Percentiles rank a stretch among this genome's conserved stretches.
These are phyloP conservation scores for Senna tora DNA, from an alignment of 306 rosid genomes.

Conservation along the genomic window DNA sequence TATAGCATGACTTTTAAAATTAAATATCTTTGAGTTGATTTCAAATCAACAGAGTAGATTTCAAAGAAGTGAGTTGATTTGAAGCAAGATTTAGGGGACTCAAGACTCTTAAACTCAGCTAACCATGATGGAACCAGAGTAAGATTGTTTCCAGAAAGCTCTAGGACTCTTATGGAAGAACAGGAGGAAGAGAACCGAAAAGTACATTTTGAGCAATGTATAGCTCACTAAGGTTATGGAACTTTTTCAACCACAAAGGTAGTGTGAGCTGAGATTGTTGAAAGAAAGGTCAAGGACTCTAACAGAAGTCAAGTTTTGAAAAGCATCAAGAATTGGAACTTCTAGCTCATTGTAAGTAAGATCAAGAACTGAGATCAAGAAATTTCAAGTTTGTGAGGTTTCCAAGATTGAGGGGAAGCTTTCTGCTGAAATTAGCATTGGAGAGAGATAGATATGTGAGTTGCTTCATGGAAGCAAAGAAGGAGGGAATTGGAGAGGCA, in stretches of 20 bases:
- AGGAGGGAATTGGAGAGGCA: background rate
- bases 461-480: background rate
- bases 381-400: constrained; percentile 24
- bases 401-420: constrained; percentile 18
- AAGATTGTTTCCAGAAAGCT: background rate
- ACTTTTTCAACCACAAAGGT: background rate
- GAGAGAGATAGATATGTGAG: background rate
- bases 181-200: background rate
- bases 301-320: background rate
- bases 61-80: background rate
- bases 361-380: constrained; percentile 20
- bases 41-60: background rate
- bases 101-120: background rate
- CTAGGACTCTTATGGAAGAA: constrained; percentile 5
- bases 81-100: rapidly evolving
- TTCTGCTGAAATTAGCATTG: background rate
- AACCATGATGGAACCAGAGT: constrained; percentile 31
- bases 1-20: no score
- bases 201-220: background rate
- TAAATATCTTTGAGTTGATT: no score
- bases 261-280: background rate
- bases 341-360: background rate
- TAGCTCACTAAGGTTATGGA: background rate
- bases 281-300: background rate
- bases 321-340: background rate